Evolutionary conservation across 345 rosid species (phyloP), one percentile per base, ranked within the genome.

Genomic region (Streptanthus diversifolius): DNA sequence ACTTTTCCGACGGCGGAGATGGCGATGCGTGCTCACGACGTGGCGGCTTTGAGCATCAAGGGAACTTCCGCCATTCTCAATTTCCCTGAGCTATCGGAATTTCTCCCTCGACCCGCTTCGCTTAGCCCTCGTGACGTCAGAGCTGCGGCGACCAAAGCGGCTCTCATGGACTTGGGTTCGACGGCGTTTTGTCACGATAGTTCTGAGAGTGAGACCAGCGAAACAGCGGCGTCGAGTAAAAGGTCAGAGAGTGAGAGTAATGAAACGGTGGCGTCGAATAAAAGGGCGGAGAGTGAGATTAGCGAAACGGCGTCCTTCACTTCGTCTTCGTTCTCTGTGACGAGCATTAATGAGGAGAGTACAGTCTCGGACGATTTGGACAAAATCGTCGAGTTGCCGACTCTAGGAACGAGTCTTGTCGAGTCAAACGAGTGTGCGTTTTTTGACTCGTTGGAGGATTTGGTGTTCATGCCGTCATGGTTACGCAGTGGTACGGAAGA

Each of bases 1-100:
- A 93, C 98, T 17, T 93, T 93, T 76, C 77, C 85, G 40, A 90
- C 90, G 11, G 83, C 98, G 0, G 93, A 93, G 80, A 93, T 93
- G 98, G 98, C 98, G 1, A 96, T 96, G 67, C 91, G 98, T 37
- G 98, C 98, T 2, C 98, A 93, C 32, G 98, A 93, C 84, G 98
- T 93, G 30, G 98, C 98, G n/a, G 90, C 97, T 27, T 49, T 90
- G 24, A 83, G 80, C 80, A 87, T 93, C 82, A 93, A 90, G 74
- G 98, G 98, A 57, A 30, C 72, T 55, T 82, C 92, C 0, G 98
- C 95, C 60, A 84, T 86, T 79, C 96, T 90, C 54, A 90, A 90
- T 80, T 93, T 93, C 88, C 98, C 98, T 2, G 82, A 88, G 48
- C 89, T 93, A 29, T 79, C 92, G 3, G 73, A 69, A 2, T 53